These are phyloP conservation scores for Crithidia sp. DNA, from an alignment of 208 protist genomes.

Conservation along the genomic window DNA sequence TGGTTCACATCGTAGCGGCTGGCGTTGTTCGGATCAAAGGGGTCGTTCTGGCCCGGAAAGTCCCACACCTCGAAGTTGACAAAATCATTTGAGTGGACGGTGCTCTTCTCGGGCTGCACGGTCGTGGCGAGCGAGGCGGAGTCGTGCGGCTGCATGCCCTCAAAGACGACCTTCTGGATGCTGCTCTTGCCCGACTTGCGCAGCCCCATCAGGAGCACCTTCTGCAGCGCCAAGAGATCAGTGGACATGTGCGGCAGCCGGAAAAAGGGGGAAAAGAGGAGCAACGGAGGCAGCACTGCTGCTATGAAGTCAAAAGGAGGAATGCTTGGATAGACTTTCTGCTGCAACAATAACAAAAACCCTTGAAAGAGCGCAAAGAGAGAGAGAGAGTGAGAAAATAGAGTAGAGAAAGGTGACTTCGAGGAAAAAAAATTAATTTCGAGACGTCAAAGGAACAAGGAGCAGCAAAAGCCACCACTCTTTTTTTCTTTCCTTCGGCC, in stretches of 20 bases:
- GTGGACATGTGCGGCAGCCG: conserved; percentile 8
- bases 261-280: background rate
- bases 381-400: background rate
- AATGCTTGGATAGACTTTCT: no score
- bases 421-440: background rate
- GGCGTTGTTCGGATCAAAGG: conserved; percentile 70
- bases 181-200: conserved; percentile 92
- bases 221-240: conserved; percentile 67
- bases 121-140: conserved; percentile 82
- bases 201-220: conserved; percentile 88
- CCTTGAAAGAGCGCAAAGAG: no score
- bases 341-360: no score
- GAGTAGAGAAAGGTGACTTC: background rate
- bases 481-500: no score
- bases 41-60: conserved; percentile 89
- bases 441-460: background rate
- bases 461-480: background rate
- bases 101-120: conserved; percentile 78
- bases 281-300: background rate
- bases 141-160: conserved; percentile 89
- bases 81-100: conserved; percentile 86
- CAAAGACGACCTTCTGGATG: conserved; percentile 92
- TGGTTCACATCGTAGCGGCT: conserved; percentile 64
- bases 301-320: no score
- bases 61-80: conserved; percentile 93